Evolutionary conservation across 139 green algal genomes (phyloP).

Genomic region (Diplosphaera chodatii): DNA sequence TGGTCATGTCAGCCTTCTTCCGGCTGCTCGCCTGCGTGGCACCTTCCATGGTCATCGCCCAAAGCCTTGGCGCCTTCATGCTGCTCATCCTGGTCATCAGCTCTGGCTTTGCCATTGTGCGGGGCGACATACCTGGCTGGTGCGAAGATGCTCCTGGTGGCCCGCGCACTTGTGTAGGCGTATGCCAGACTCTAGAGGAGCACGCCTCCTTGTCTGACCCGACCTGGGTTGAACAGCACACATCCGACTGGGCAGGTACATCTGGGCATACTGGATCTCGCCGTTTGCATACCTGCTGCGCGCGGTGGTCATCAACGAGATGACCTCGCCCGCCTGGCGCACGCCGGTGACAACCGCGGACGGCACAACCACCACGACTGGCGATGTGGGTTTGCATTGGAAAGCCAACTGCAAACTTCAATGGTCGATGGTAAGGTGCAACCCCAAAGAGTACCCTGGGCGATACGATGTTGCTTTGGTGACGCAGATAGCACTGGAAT

Average conservation of each 20-base stretch:
- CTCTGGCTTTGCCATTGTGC: constrained; percentile 64
- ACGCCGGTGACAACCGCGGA: neutral
- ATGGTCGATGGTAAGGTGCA: no score
- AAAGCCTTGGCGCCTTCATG: constrained; percentile 1
- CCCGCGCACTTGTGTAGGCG: no score
- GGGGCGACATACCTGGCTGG: constrained; percentile 29
- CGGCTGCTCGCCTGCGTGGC: constrained; percentile 40
- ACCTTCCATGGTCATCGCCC: constrained; percentile 28
- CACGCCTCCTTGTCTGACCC: no score
- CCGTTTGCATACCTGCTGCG: constrained; percentile 53
- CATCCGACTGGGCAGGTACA: neutral
- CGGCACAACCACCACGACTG: no score
- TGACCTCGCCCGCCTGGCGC: constrained; percentile 39
- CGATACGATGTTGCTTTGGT: no score
- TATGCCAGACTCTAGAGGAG: neutral
- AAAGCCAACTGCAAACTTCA: no score
- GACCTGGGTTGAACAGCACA: neutral
- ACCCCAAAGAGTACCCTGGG: no score
- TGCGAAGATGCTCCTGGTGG: neutral
- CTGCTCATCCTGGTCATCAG: constrained; percentile 56
- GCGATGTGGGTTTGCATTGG: no score
- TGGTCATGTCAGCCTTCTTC: constrained; percentile 40
- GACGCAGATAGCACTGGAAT: constrained; percentile 6
- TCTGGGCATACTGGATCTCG: constrained; percentile 23
- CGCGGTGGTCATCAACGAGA: constrained; percentile 57